These are phyloP conservation scores for Panicum hallii DNA, from an alignment of 202 grass and related monocot species.

Conservation along the genomic window DNA sequence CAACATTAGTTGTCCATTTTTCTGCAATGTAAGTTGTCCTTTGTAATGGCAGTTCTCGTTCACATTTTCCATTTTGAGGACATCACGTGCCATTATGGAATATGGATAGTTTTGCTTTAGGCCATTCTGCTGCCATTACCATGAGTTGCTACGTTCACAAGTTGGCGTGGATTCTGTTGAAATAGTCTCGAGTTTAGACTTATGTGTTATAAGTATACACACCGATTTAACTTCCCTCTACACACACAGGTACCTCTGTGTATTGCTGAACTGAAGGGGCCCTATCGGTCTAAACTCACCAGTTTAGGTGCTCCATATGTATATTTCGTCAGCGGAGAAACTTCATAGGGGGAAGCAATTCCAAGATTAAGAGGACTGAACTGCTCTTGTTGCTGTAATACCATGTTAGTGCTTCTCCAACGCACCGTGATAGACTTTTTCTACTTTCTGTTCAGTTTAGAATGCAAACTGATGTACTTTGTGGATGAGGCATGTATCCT, in stretches of 20 bases:
- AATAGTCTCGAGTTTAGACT: background rate
- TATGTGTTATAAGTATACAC: background rate
- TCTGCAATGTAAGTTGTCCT: slow-evolving; percentile 16
- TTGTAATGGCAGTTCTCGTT: background rate
- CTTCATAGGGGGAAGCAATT: background rate
- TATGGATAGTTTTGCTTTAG: slow-evolving; percentile 9
- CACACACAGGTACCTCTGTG: background rate
- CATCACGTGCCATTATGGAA: background rate
- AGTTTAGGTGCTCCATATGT: background rate
- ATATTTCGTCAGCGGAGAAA: background rate
- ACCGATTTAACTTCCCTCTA: background rate
- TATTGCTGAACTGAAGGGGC: slow-evolving; percentile 15
- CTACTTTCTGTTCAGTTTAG: background rate
- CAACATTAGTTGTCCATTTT: slow-evolving; percentile 18
- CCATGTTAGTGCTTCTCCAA: background rate
- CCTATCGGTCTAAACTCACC: background rate
- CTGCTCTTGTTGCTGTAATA: background rate
- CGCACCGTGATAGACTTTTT: background rate
- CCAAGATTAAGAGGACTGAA: background rate
- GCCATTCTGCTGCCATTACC: background rate
- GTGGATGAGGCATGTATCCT: background rate
- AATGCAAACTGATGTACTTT: background rate
- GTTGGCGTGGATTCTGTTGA: background rate
- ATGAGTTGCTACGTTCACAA: background rate
- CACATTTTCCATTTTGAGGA: background rate